Percentiles rank a stretch among this genome's conserved stretches.
Evolutionary conservation across 1,139 yeast species (phyloP).

Genomic region (Debaryomyces coudertii): DNA sequence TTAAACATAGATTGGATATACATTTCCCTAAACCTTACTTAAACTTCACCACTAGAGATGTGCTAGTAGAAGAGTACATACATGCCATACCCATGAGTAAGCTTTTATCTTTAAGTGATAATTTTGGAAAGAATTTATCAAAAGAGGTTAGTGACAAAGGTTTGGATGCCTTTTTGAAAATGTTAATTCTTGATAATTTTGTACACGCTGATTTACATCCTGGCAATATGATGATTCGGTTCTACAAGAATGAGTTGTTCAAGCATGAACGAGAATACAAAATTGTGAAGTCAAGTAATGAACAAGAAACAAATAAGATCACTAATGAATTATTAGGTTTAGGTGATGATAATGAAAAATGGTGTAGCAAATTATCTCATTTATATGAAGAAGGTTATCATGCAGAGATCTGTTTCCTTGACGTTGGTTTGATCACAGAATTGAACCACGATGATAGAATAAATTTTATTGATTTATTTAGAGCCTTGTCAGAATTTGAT

Average conservation of each 20-base stretch:
- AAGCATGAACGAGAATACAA: slow-evolving; percentile 51
- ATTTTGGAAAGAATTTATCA: slow-evolving; percentile 58
- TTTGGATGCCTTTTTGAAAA: slow-evolving; percentile 85
- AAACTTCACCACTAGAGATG: slow-evolving; percentile 66
- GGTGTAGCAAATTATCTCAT: slow-evolving; percentile 53
- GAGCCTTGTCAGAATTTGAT: slow-evolving; percentile 86
- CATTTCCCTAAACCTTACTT: slow-evolving; percentile 81
- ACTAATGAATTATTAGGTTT: slow-evolving; percentile 48
- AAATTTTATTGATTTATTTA: slow-evolving; percentile 87
- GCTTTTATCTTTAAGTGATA: slow-evolving; percentile 50
- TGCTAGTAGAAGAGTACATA: slow-evolving; percentile 84
- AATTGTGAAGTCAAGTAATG: slow-evolving; percentile 49
- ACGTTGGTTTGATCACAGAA: slow-evolving; percentile 92
- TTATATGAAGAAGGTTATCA: slow-evolving; percentile 66
- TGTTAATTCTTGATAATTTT: slow-evolving; percentile 90
- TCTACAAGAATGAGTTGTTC: slow-evolving; percentile 56
- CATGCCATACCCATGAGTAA: slow-evolving; percentile 81
- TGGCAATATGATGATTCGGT: slow-evolving; percentile 86
- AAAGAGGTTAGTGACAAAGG: slow-evolving; percentile 85
- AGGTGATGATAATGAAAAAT: slow-evolving; percentile 43
- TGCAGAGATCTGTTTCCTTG: slow-evolving; percentile 89
- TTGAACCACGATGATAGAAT: slow-evolving; percentile 73
- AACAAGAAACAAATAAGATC: slow-evolving; percentile 50
- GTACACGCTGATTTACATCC: slow-evolving; percentile 97
- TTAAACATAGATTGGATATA: slow-evolving; percentile 60